Percentiles rank a stretch among this genome's conserved stretches.
Evolutionary conservation across 192 early-diverging fungal species (phyloP).

Genomic region (Coemansia aciculifera): DNA sequence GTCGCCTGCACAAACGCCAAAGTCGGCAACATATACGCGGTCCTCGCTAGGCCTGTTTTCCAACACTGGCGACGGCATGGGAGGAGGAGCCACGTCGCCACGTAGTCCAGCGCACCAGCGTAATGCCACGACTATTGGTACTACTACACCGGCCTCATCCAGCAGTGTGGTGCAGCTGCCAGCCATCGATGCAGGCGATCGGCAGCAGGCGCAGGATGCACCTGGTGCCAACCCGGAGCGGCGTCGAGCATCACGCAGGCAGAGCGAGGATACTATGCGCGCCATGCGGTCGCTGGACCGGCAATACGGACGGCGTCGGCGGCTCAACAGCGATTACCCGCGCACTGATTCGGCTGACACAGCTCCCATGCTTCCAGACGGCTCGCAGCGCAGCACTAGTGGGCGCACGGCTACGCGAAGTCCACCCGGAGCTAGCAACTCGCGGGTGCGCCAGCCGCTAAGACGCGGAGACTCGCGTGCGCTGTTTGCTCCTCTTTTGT

Average conservation of each 20-base stretch:
- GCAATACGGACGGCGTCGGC: conserved; percentile 50
- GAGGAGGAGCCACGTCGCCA: conserved; percentile 5
- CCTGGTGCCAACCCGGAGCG: conserved; percentile 4
- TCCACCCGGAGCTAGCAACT: background rate
- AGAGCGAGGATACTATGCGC: conserved; percentile 49
- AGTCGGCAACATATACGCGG: conserved; percentile 19
- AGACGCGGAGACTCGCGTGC: conserved; percentile 37
- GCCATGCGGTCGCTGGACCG: conserved; percentile 51
- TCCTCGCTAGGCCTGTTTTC: conserved; percentile 34
- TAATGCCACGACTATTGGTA: conserved; percentile 10
- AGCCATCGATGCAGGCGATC: background rate
- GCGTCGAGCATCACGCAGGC: conserved; percentile 26
- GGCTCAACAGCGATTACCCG: conserved; percentile 43
- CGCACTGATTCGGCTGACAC: background rate
- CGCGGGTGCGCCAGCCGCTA: conserved; percentile 4
- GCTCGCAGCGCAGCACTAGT: conserved; percentile 1
- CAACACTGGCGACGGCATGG: background rate
- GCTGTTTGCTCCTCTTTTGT: conserved; percentile 38
- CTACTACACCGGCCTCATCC: background rate
- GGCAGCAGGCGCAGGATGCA: conserved; percentile 2
- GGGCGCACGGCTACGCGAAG: background rate
- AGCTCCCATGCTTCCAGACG: background rate
- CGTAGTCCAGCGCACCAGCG: conserved; percentile 12
- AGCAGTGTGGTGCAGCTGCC: background rate
- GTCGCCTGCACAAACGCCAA: conserved; percentile 7